phyloP scores from a whole-genome alignment of 1,284 basidiomycete genomes.

The Fereydounia khargensis region DNA sequence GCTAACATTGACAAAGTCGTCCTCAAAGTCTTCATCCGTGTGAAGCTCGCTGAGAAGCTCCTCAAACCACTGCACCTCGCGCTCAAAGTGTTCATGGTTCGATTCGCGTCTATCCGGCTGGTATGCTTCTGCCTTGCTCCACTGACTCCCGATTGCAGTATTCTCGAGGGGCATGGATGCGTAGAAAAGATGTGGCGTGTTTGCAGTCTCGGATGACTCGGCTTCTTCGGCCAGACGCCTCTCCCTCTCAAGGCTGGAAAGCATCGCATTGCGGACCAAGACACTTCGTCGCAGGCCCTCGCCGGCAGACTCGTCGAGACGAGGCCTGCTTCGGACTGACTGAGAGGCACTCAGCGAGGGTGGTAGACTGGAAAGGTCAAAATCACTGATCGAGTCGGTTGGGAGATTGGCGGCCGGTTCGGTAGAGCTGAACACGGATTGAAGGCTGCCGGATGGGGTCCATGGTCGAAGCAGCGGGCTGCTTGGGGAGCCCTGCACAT shows the following conservation, averaged over 20 bases:
- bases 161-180: no score
- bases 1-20: constrained; percentile 23
- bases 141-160: no score
- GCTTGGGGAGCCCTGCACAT: no score
- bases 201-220: background rate
- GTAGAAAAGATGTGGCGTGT: no score
- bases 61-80: constrained; percentile 32
- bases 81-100: constrained; percentile 6
- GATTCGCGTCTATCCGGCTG: no score
- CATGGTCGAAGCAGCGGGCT: no score
- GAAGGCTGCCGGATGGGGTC: background rate
- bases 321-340: no score
- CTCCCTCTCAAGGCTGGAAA: constrained; percentile 33
- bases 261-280: constrained; percentile 34
- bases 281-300: constrained; percentile 33
- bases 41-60: constrained; percentile 23
- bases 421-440: background rate
- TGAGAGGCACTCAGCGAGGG: no score
- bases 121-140: no score
- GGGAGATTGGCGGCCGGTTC: background rate
- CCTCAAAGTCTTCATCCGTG: background rate
- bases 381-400: no score
- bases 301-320: constrained; percentile 33
- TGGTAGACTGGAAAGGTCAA: no score
- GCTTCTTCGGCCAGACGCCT: constrained; percentile 13